Evolutionary conservation across 805 yeast genomes (phyloP).

Genomic region (Candida berthetii): DNA sequence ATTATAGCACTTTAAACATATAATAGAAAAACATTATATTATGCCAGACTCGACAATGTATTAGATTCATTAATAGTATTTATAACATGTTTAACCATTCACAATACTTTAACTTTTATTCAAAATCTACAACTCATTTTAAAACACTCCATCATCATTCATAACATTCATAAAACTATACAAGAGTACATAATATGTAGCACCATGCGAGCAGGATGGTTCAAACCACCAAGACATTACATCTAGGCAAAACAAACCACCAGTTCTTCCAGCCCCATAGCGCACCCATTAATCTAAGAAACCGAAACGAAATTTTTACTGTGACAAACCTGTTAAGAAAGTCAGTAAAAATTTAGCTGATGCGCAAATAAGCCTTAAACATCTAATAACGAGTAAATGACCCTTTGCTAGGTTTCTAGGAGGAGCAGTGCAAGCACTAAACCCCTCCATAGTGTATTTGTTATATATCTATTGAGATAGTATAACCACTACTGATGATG

Average conservation of each 20-base stretch:
- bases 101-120: too few relatives aligned
- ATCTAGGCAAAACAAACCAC: slow-evolving; percentile 4
- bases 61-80: too few relatives aligned
- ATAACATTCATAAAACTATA: too few relatives aligned
- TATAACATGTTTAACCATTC: too few relatives aligned
- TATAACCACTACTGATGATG: slow-evolving; percentile 80
- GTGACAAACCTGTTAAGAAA: slow-evolving; percentile 68
- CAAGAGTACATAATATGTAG: slow-evolving; percentile 11
- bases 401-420: slow-evolving; percentile 23
- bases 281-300: slow-evolving; percentile 45
- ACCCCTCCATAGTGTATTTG: slow-evolving; percentile 26
- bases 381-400: slow-evolving; percentile 19
- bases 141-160: too few relatives aligned
- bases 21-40: neutral
- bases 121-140: too few relatives aligned
- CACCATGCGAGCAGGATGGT: slow-evolving; percentile 21
- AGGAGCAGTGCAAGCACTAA: slow-evolving; percentile 6
- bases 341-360: slow-evolving; percentile 73
- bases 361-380: slow-evolving; percentile 21
- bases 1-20: too few relatives aligned
- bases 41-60: too few relatives aligned
- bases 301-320: slow-evolving; percentile 71
- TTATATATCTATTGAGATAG: slow-evolving; percentile 64
- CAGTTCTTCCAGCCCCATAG: slow-evolving; percentile 18
- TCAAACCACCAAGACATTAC: slow-evolving; percentile 1